These are phyloP conservation scores for Arthromyces matolae DNA, from an alignment of 768 basidiomycete species.

Conservation along the genomic window DNA sequence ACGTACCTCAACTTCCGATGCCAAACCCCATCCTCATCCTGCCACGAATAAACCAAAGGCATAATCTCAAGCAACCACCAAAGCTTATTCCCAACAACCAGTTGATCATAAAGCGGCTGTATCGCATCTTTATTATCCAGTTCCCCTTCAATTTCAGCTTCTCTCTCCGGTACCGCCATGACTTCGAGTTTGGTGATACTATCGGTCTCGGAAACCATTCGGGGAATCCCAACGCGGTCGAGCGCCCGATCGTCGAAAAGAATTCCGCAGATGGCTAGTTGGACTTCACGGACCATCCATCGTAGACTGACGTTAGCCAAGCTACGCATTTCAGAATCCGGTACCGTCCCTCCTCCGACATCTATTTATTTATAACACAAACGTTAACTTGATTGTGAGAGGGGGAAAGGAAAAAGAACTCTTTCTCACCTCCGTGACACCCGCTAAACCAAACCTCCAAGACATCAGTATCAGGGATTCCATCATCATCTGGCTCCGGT, in stretches of 20 bases:
- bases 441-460: constrained; percentile 82
- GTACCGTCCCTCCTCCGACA: constrained; percentile 62
- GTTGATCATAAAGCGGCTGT: constrained; percentile 51
- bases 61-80: constrained; percentile 80
- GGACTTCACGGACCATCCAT: constrained; percentile 77
- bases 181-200: constrained; percentile 29
- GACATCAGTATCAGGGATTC: constrained; percentile 39
- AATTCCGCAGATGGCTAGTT: constrained; percentile 55
- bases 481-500: constrained; percentile 8
- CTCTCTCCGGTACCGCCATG: constrained; percentile 9
- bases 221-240: constrained; percentile 20
- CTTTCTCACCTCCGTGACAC: constrained; percentile 61
- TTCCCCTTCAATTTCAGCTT: constrained; percentile 6
- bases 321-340: constrained; percentile 37
- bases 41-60: constrained; percentile 51
- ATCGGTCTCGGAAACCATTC: neutral
- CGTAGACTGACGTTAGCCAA: constrained; percentile 62
- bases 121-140: constrained; percentile 33
- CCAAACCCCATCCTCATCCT: constrained; percentile 55
- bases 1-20: constrained; percentile 52
- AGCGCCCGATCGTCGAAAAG: constrained; percentile 52
- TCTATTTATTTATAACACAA: constrained; percentile 35
- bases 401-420: neutral
- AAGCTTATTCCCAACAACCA: constrained; percentile 31
- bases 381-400: neutral